Evolutionary conservation across 805 yeast species (phyloP).

Genomic region (Candida khao-thaluensis): DNA sequence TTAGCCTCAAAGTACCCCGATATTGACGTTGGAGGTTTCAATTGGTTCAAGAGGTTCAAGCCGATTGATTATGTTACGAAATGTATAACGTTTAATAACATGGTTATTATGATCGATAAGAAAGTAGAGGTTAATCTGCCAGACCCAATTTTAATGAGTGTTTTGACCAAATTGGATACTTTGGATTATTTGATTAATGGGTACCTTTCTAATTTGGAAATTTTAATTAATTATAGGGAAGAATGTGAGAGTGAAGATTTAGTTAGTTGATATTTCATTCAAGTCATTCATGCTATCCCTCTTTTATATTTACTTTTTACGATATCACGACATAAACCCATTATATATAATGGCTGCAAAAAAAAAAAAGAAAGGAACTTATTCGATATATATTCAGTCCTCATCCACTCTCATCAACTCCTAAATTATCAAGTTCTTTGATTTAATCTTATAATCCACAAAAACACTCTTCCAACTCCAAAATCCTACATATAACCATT

Average conservation of each 20-base stretch:
- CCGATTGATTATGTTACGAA: slow-evolving; percentile 58
- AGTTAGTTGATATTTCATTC: too few relatives aligned
- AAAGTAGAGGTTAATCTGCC: slow-evolving; percentile 61
- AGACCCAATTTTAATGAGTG: slow-evolving; percentile 64
- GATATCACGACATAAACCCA: too few relatives aligned
- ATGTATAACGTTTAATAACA: slow-evolving; percentile 56
- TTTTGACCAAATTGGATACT: slow-evolving; percentile 61
- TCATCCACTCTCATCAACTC: too few relatives aligned
- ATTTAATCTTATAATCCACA: too few relatives aligned
- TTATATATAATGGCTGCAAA: too few relatives aligned
- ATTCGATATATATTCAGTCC: too few relatives aligned
- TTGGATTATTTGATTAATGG: slow-evolving; percentile 51
- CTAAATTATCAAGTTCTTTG: too few relatives aligned
- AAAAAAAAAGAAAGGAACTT: too few relatives aligned
- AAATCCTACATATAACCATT: too few relatives aligned
- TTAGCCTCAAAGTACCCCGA: slow-evolving; percentile 15
- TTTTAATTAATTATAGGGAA: slow-evolving; percentile 3
- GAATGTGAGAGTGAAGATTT: neutral
- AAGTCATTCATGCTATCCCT: too few relatives aligned
- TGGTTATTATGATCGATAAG: slow-evolving; percentile 61
- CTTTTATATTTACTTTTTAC: too few relatives aligned
- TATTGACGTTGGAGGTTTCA: slow-evolving; percentile 5
- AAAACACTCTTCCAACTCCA: too few relatives aligned
- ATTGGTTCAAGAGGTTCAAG: slow-evolving; percentile 21
- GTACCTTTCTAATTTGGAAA: slow-evolving; percentile 22